Evolutionary conservation across 2,329 filamentous ascomycete genomes (phyloP).

Genomic region (Aspergillus viridinutans): DNA sequence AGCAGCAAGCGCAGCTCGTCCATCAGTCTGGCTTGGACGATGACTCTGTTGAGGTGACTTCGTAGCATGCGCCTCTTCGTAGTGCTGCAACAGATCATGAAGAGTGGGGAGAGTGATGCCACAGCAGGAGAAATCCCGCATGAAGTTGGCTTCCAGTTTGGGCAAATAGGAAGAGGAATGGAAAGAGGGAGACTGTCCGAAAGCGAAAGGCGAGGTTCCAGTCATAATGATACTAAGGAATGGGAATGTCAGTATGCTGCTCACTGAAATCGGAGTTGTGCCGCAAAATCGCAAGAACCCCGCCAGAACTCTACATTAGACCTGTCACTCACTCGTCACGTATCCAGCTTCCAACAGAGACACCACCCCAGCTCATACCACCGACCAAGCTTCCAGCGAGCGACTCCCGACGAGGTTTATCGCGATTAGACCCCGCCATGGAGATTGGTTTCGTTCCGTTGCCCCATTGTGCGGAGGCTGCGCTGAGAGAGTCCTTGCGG

Average conservation of each 20-base stretch:
- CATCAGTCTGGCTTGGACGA: conserved; percentile 49
- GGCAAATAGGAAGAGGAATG: conserved; percentile 96
- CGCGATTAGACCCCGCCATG: conserved; percentile 47
- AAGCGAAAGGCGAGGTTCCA: conserved; percentile 86
- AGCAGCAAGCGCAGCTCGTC: conserved; percentile 47
- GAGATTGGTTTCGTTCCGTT: conserved; percentile 58
- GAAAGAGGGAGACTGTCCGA: conserved; percentile 81
- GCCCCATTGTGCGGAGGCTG: conserved; percentile 51
- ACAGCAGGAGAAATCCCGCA: conserved; percentile 96
- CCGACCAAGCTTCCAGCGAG: conserved; percentile 60
- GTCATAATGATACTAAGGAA: conserved; percentile 80
- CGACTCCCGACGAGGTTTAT: conserved; percentile 55
- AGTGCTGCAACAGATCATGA: conserved; percentile 93
- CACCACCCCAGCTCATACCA: conserved; percentile 94
- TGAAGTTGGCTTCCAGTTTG: conserved; percentile 94
- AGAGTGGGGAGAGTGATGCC: conserved; percentile 83
- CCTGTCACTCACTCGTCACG: conserved; percentile 83
- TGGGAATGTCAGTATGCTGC: conserved; percentile 10
- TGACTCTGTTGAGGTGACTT: conserved; percentile 51
- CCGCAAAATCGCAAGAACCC: conserved; percentile 5
- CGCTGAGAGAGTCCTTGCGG: conserved; percentile 54
- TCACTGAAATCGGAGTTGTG: neutral
- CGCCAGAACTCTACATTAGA: conserved; percentile 16
- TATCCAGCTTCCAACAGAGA: conserved; percentile 95
- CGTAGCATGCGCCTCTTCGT: conserved; percentile 88